Evolutionary conservation across 768 basidiomycete genomes (phyloP).

Genomic region (Vararia minispora): DNA sequence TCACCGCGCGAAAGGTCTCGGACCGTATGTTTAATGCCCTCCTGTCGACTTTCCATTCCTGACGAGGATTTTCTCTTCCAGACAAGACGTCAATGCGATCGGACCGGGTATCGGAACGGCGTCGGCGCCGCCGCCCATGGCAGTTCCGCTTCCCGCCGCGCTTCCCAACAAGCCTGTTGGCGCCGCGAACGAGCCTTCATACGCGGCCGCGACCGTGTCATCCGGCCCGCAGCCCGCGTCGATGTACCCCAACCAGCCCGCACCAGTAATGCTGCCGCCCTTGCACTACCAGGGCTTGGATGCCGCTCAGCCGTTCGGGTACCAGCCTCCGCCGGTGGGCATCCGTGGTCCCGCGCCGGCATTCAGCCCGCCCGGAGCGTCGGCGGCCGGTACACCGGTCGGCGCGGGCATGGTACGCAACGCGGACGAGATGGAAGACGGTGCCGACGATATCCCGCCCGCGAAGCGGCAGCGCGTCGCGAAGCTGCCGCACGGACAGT

Average conservation of each 20-base stretch:
- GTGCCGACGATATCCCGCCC: conserved; percentile 54
- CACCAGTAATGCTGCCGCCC: conserved; percentile 75
- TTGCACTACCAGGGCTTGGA: conserved; percentile 76
- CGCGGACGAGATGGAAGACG: conserved; percentile 73
- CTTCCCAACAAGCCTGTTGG: conserved; percentile 49
- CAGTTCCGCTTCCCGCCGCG: conserved; percentile 55
- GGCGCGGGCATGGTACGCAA: conserved; percentile 66
- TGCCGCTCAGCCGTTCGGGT: conserved; percentile 68
- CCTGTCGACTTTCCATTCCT: conserved; percentile 2
- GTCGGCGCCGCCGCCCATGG: conserved; percentile 52
- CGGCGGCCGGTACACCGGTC: conserved; percentile 22
- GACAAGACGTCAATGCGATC: conserved; percentile 69
- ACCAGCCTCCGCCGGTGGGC: conserved; percentile 46
- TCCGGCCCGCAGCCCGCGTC: conserved; percentile 90
- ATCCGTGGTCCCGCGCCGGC: conserved; percentile 15
- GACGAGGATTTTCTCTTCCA: conserved; percentile 17
- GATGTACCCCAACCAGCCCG: conserved; percentile 41
- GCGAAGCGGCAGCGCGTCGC: conserved; percentile 84
- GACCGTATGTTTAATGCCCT: conserved; percentile 57
- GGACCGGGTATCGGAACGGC: conserved; percentile 84
- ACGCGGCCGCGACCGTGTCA: conserved; percentile 77
- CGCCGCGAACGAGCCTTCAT: conserved; percentile 38
- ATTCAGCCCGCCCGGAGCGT: conserved; percentile 56
- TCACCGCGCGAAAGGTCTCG: conserved; percentile 84
- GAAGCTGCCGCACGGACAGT: conserved; percentile 72